Percentiles rank a stretch among this genome's conserved stretches.
These are phyloP conservation scores for Mesotaenium endlicherianum DNA, from an alignment of 139 green algal genomes.

Conservation along the genomic window DNA sequence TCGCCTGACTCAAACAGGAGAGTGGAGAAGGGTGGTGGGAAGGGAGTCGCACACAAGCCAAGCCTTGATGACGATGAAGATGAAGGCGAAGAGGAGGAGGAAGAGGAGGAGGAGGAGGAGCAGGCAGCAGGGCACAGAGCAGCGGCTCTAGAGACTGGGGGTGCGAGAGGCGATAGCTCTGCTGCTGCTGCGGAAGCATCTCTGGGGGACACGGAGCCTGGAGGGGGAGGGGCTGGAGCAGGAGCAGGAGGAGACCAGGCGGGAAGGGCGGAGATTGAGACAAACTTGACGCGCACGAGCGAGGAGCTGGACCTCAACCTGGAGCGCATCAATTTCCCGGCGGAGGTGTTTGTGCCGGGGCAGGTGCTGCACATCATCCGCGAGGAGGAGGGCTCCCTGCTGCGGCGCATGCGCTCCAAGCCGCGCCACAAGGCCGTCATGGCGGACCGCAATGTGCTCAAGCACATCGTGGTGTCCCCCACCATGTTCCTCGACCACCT, in stretches of 20 bases:
- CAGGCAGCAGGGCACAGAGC: not conserved
- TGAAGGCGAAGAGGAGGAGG: not conserved
- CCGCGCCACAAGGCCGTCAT: constrained; percentile 25
- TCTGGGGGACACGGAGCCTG: too few species aligned
- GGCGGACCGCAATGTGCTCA: not conserved
- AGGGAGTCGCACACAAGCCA: too few species aligned
- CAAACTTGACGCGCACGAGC: too few species aligned
- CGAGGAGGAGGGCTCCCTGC: not conserved
- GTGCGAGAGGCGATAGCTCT: too few species aligned
- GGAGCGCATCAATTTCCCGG: not conserved
- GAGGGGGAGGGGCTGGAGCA: too few species aligned
- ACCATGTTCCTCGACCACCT: constrained; percentile 52
- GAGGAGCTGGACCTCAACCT: not conserved
- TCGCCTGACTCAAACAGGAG: not conserved
- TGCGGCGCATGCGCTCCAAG: not conserved
- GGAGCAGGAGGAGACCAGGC: too few species aligned
- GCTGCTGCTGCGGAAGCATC: too few species aligned
- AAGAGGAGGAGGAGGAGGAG: not conserved
- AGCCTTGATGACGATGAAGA: too few species aligned
- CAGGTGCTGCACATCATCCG: constrained; percentile 35
- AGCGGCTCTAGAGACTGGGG: too few species aligned
- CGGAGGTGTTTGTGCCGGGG: constrained; percentile 28
- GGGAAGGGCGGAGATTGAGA: too few species aligned
- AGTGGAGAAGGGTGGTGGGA: not conserved
- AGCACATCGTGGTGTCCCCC: constrained; percentile 17